Evolutionary conservation across 1,284 basidiomycete species (phyloP).

Genomic region (Xanthoconium separans): DNA sequence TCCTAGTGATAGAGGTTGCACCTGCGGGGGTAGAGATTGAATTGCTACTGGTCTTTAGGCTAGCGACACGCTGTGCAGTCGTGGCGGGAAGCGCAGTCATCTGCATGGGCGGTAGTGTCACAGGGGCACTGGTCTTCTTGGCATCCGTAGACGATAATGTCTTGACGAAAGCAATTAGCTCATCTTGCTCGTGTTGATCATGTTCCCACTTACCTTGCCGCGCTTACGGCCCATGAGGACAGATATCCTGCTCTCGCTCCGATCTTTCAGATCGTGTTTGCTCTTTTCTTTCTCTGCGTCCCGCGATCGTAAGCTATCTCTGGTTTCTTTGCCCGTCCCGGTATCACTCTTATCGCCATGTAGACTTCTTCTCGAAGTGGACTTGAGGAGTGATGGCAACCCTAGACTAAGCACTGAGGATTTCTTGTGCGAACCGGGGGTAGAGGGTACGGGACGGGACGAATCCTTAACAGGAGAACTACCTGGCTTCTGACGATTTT

Average conservation of each 20-base stretch:
- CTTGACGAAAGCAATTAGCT: conserved; percentile 41
- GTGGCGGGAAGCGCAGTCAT: conserved; percentile 76
- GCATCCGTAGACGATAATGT: conserved; percentile 84
- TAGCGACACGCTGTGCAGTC: conserved; percentile 79
- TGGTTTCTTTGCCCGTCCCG: conserved; percentile 47
- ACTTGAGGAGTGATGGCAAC: conserved; percentile 80
- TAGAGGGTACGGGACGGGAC: conserved; percentile 51
- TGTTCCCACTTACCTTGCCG: conserved; percentile 72
- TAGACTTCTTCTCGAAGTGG: conserved; percentile 77
- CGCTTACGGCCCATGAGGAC: conserved; percentile 86
- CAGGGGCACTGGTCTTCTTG: conserved; percentile 63
- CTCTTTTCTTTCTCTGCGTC: conserved; percentile 57
- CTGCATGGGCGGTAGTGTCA: conserved; percentile 84
- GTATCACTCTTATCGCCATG: conserved; percentile 68
- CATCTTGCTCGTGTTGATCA: conserved; percentile 8
- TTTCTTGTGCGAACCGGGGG: conserved; percentile 68
- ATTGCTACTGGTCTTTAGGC: conserved; percentile 57
- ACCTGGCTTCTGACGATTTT: conserved; percentile 40
- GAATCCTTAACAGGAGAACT: conserved; percentile 55
- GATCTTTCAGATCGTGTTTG: conserved; percentile 79
- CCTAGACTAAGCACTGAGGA: conserved; percentile 75
- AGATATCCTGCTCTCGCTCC: conserved; percentile 82
- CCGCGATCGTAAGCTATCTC: conserved; percentile 40
- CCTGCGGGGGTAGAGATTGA: conserved; percentile 42
- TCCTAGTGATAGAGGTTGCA: conserved; percentile 41